Evolutionary conservation across 306 rosid genomes (phyloP), one percentile per base, ranked within the genome.

Genomic region (Rosa persica): DNA sequence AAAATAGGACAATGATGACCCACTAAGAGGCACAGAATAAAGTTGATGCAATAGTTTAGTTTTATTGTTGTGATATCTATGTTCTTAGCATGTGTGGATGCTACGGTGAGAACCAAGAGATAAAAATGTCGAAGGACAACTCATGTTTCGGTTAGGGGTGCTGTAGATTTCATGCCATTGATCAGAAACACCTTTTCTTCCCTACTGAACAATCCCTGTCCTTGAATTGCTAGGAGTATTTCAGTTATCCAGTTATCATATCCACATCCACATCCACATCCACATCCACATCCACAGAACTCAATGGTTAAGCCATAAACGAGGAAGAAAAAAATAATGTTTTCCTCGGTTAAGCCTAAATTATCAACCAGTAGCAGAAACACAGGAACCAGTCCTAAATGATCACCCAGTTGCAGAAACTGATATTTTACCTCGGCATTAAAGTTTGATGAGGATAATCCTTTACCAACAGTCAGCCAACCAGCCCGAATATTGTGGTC

Each of bases 401-500:
- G 43, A 72, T 72, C 76, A 5, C 17, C 30, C 62, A 34, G 62
- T 49, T 30, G 64, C 47, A 72, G 80, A 43, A 74, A 44, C 78
- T 57, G 30, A 47, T 54, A 44, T 79, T 82, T 23, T 85, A 96
- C 99, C 99, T 90, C 99, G 9, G 87, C 54, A 82, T 90, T 86
- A 54, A 91, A 96, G 80, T 96, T 91, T 30, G 99, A 84, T 19
- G 99, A 96, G 30, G 99, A 84, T 75, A 96, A 83, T 61, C 78
- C 97, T 79, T 93, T 90, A 47, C 99, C 99, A 62, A 79, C 87
- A 42, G 98, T 96, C 85, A 96, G 80, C 99, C 99, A 96, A 64
- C 99, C 99, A 2, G 97, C 46, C 64, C 99, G 90, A 79, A 96
- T 96, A 81, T 96, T 96, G 85, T 96, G 98, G 85, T 96, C 98